Evolutionary conservation across 2,329 filamentous ascomycete species (phyloP), one percentile per base, ranked within the genome.

Genomic region (Xylariaceae sp.): DNA sequence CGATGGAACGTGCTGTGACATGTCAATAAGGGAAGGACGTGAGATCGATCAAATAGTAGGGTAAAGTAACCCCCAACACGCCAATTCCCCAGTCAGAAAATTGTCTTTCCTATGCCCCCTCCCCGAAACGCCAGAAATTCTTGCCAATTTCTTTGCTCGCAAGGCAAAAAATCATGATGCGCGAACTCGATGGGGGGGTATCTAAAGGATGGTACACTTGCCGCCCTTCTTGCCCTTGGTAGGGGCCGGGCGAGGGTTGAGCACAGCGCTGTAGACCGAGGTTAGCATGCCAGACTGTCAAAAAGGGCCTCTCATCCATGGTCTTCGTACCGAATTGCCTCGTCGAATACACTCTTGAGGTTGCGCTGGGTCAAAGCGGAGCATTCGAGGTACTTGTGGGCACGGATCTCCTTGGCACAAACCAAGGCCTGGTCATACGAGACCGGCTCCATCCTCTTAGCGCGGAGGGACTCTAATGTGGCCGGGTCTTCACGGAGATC

Each of bases 341-440:
- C 93, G 73, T 99, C 94, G 73, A 99, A 99, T 53, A 99, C 94
- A 71, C 91, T 96, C 87, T 99, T 99, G 69, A 99, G 77, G 76
- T 97, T 97, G 72, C 93, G 83, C 80, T 97, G 94, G 44, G 94
- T 99, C 67, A 99, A 80, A 52, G 94, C 94, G 55, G 94, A 97
- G 79, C 94, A 99, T 78, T 99, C 94, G 48, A 97, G 83, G 77
- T 99, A 99, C 79, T 97, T 97, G 78, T 94, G 90, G 51, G 94
- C 93, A 73, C 86, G 88, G 77, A 99, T 97, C 71, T 97, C 92
- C 79, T 95, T 95, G 64, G 92, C 91, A 65, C 93, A 89, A 66
- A 87, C 79, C 64, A 96, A 82, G 45, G 92, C 94, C 76, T 96
- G 90, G 75, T 96, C 91, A 76, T 96, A 97, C 56, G 90, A 88